phyloP scores from a whole-genome alignment of 2,329 filamentous ascomycete species.

The Aureobasidium sp. region DNA sequence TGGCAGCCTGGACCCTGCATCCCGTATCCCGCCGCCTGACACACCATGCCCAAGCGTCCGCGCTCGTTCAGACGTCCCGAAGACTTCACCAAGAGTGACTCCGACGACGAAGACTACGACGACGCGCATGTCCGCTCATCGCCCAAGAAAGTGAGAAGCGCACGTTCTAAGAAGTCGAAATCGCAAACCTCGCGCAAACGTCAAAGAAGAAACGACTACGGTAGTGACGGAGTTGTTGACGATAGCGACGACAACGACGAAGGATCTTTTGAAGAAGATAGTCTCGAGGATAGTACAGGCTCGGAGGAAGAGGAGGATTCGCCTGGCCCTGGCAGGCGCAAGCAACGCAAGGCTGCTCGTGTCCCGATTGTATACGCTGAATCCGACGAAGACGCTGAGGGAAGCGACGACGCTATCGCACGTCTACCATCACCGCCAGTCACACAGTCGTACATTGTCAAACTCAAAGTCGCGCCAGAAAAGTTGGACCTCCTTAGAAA shows the following conservation, averaged over 20 bases:
- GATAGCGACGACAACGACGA: slow-evolving; percentile 34
- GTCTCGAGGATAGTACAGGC: slow-evolving; percentile 23
- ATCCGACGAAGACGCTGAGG: slow-evolving; percentile 36
- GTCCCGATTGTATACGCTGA: slow-evolving; percentile 52
- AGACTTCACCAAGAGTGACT: slow-evolving; percentile 31
- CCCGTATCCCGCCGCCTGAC: not conserved
- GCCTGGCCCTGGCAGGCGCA: slow-evolving; percentile 46
- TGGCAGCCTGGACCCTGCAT: slow-evolving; percentile 4
- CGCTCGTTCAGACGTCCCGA: slow-evolving; percentile 24
- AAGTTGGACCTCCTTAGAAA: not conserved
- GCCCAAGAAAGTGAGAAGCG: slow-evolving; percentile 18
- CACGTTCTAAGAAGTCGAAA: slow-evolving; percentile 12
- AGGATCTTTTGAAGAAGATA: slow-evolving; percentile 36
- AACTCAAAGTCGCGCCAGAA: slow-evolving; percentile 23
- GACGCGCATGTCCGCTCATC: slow-evolving; percentile 20
- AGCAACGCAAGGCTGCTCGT: slow-evolving; percentile 49
- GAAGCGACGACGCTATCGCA: slow-evolving; percentile 18
- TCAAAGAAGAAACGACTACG: slow-evolving; percentile 33
- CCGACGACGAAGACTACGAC: slow-evolving; percentile 33
- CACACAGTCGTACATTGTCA: slow-evolving; percentile 31
- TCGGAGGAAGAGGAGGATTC: slow-evolving; percentile 33
- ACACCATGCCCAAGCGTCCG: slow-evolving; percentile 13
- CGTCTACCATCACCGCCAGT: not conserved
- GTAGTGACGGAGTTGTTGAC: slow-evolving; percentile 43
- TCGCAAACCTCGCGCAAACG: slow-evolving; percentile 25